Evolutionary conservation across 805 yeast genomes (phyloP), one percentile per base, ranked within the genome.

Genomic region (Lachancea sp.): DNA sequence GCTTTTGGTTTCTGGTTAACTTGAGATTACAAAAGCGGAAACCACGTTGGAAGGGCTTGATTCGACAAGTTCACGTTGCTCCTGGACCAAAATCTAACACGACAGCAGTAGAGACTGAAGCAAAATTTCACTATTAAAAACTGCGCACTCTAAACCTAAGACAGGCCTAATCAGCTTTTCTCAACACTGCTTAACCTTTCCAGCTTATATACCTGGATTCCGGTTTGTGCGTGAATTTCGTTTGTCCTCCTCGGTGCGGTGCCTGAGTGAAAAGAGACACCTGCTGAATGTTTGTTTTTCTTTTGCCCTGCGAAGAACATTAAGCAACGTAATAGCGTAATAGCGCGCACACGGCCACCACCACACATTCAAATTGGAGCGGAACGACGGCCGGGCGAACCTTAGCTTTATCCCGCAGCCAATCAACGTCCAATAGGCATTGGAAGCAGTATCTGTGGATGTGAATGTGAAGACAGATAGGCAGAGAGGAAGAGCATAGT

Each of bases 31-130:
- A 23, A 23, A 11, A 11, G 25, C 25, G 25, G 25, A 23, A 23
- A 23, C 25, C 25, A 23, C 25, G 25, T n/a, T n/a, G n/a, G n/a
- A n/a, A n/a, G n/a, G n/a, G n/a, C n/a, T n/a, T n/a, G 25, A 8
- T 23, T 23, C 11, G n/a, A n/a, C n/a, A n/a, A n/a, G n/a, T n/a
- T n/a, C 35, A 21, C 35, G 17, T 9, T 32, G 24, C 35, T 21
- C 35, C 35, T 32, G 35, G 35, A 32, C 35, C 35, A 32, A 32
- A 32, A 32, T 32, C 35, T 32, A 32, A 32, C 35, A 32, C 35
- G 35, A 32, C 35, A 32, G 35, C 35, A 32, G 35, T 32, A 18
- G 19, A 6, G 35, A 21, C 16, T 11, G 17, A 21, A 32, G 16
- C 8, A 20, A 32, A 20, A 12, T 7, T 12, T 4, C 8, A 31